Evolutionary conservation across 2,329 filamentous ascomycete genomes (phyloP), one percentile per base, ranked within the genome.

Genomic region (Claviceps sp.): DNA sequence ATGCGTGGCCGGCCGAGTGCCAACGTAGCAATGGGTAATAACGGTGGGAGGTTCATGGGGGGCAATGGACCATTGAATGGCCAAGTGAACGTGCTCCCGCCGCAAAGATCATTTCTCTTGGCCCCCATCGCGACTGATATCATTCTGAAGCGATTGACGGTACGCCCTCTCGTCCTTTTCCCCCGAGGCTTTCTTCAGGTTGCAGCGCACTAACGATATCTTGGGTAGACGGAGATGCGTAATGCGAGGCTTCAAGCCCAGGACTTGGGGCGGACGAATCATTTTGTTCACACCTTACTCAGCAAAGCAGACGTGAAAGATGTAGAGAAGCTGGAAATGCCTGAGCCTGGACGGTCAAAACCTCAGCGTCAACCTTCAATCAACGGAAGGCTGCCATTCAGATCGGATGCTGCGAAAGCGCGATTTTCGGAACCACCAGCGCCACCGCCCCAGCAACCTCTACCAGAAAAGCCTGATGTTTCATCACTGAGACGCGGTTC

Each of bases 391-490:
- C 68, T 65, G 23, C 70, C 76, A 0, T 79, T 79, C 60, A 84
- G 88, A 57, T 70, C 81, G 20, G 89, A 95, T 61, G 73, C 26
- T 29, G 26, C 83, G 42, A 91, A 93, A 60, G 80, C 86, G 4
- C 80, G 89, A 50, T 97, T 96, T 64, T 93, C 88, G 1, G 90
- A 96, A 53, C 91, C 91, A 49, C 91, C 91, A 4, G 91, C 90
- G 22, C 91, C 91, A 7, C 91, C 91, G 26, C 91, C 91, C 29
- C 89, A 95, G 59, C 90, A 95, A 59, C 91, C 91, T 14, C 73
- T 97, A 5, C 91, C 91, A 1, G 90, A 96, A 64, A 96, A 96
- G 65, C 91, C 91, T 0, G 88, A 95, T 66, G 80, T 77, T 0
- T 79, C 83, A 0, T 80, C 87, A 1, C 67, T 95, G 34, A 89